phyloP scores from a whole-genome alignment of 179 eudicot genomes.

The Beta macrorhiza region DNA sequence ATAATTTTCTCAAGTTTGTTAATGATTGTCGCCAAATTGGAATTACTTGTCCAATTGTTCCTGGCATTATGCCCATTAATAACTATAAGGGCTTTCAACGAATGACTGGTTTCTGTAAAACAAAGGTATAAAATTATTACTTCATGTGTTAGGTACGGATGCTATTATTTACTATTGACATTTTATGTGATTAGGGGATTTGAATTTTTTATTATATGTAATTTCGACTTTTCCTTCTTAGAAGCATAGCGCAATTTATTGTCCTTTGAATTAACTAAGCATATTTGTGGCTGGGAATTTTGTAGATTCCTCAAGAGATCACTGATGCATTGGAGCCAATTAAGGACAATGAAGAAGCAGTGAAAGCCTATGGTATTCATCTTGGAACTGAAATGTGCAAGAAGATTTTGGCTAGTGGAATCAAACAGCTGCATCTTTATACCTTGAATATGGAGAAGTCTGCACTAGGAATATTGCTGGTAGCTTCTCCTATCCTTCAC shows the following conservation, averaged over 20 bases:
- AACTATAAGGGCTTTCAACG: slow-evolving; percentile 91
- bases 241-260: no score
- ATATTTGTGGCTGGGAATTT: background rate
- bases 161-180: background rate
- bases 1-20: slow-evolving; percentile 85
- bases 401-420: slow-evolving; percentile 92
- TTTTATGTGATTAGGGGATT: background rate
- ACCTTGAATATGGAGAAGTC: slow-evolving; percentile 98
- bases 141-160: background rate
- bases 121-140: slow-evolving; percentile 57
- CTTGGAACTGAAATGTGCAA: slow-evolving; percentile 99
- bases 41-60: slow-evolving; percentile 90
- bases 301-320: slow-evolving; percentile 82
- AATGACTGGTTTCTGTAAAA: slow-evolving; percentile 99
- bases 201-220: background rate
- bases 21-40: slow-evolving; percentile 95
- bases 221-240: background rate
- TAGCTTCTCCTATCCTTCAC: slow-evolving; percentile 30
- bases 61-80: slow-evolving; percentile 99
- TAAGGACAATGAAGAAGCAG: slow-evolving; percentile 98
- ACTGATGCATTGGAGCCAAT: slow-evolving; percentile 92
- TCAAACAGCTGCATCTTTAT: slow-evolving; percentile 79
- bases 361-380: slow-evolving; percentile 91
- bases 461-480: slow-evolving; percentile 87
- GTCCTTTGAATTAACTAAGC: slow-evolving; percentile 5